Percentiles rank a stretch among this genome's conserved stretches.
Conservation (phyloP, 495 filamentous ascomycete genomes). For the Saxophila tyrrhenica region DNA sequence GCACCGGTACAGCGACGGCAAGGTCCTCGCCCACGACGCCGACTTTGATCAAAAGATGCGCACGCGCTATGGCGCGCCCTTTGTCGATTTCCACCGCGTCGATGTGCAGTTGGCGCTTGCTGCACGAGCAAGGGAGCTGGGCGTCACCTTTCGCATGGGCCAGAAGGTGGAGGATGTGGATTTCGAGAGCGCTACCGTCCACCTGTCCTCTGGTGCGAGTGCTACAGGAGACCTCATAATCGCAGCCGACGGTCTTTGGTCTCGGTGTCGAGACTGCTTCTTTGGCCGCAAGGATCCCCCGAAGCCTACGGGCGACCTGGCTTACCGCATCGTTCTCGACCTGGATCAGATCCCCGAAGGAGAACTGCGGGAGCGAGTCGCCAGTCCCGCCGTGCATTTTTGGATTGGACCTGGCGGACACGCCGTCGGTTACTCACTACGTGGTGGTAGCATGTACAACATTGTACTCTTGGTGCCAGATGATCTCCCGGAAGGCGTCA, state of each 20-base stretch:
- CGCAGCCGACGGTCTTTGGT: constrained; percentile 8
- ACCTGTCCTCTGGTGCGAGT: background rate
- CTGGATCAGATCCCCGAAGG: background rate
- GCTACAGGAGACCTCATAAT: background rate
- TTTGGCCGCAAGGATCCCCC: background rate
- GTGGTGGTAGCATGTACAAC: constrained; percentile 2
- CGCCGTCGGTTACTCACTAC: constrained; percentile 7
- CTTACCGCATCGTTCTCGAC: constrained; percentile 7
- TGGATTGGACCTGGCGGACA: constrained; percentile 5
- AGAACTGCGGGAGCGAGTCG: background rate
- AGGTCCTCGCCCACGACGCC: constrained; percentile 40
- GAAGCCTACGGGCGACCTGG: constrained; percentile 6
- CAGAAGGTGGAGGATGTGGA: background rate
- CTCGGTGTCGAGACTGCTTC: background rate
- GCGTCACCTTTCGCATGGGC: constrained; percentile 1
- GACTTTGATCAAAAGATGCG: constrained; percentile 5
- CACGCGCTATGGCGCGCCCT: constrained; percentile 4
- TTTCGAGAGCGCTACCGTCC: background rate
- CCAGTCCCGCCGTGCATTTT: constrained; percentile 5
- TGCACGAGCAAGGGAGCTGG: background rate
- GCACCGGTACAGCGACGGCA: constrained; percentile 45
- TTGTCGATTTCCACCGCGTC: constrained; percentile 5
- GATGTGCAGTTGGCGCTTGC: constrained; percentile 2
- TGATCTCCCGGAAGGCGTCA: constrained; percentile 3
- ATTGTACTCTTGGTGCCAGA: constrained; percentile 30